Evolutionary conservation across 1,139 yeast genomes (phyloP), one percentile per base, ranked within the genome.

Genomic region (Diutina ranongensis): DNA sequence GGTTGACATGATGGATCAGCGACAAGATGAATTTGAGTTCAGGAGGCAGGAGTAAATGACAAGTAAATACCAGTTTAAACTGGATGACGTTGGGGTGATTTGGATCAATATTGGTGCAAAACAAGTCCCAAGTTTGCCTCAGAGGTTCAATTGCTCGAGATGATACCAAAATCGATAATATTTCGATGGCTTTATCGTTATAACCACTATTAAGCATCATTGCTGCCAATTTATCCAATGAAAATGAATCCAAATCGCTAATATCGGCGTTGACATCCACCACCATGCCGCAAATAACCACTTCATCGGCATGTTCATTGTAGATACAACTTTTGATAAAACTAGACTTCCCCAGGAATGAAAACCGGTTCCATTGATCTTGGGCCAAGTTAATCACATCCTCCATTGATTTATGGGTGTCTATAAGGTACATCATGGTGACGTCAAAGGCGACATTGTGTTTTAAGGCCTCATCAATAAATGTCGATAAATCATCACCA

Each of bases 51-150:
- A 28, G 40, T 1, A 15, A n/a, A 4, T 25, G 42, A 12, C n/a
- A 25, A 8, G 16, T 13, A 25, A 38, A 38, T 15, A 25, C 42
- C 42, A 38, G 42, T 25, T 38, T 38, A 27, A 38, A 38, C 2
- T 25, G 19, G 7, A 22, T 16, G 2, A 38, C 9, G 3, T 7
- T 20, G 9, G 21, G 20, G n/a, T 16, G 19, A 10, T 22, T 9
- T 8, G 16, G 8, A 18, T 8, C 28, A 18, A 15, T 16, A 8
- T 9, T 9, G 16, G 9, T 20, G 16, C n/a, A 31, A 4, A 31
- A 31, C 7, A 12, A 16, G 32, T 25, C 18, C 42, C 42, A 25
- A 16, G 33, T 25, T 25, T 4, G 32, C 20, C 13, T 25, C 31
- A 16, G 32, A n/a, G 21, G 42, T 18, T 20, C 32, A 4, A 21